These are phyloP conservation scores for Coemansia sp. DNA, from an alignment of 192 early-diverging fungal species.

Conservation along the genomic window DNA sequence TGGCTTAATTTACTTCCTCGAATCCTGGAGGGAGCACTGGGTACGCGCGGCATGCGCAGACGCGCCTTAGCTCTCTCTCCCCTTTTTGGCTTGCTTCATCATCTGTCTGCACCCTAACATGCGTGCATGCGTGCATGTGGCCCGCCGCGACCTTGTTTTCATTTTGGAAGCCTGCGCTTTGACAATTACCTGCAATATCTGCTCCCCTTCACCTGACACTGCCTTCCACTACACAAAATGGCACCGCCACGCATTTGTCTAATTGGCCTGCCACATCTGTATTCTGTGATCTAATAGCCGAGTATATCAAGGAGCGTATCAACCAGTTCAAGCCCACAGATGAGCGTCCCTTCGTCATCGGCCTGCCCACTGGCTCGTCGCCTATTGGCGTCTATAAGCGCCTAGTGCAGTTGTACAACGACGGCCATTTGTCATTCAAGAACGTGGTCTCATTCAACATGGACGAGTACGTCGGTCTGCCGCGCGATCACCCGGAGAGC, in stretches of 20 bases:
- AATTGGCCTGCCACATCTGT: not conserved
- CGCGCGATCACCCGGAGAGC: conserved; percentile 83
- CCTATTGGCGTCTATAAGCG: conserved; percentile 80
- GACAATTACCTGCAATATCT: conserved; percentile 9
- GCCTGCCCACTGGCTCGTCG: conserved; percentile 86
- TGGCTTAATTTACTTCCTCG: not conserved
- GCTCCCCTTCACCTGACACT: conserved; percentile 7
- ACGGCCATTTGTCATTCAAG: conserved; percentile 73
- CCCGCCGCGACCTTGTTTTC: conserved; percentile 6
- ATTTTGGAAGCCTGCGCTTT: not conserved
- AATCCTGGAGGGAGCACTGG: not conserved
- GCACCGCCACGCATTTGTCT: not conserved
- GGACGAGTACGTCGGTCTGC: conserved; percentile 86
- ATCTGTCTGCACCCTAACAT: not conserved
- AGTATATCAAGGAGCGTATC: conserved; percentile 81
- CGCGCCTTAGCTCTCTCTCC: not conserved
- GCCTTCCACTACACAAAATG: not conserved
- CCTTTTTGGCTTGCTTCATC: not conserved
- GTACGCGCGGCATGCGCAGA: not conserved
- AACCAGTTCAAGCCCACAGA: conserved; percentile 72
- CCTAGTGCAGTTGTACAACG: conserved; percentile 69
- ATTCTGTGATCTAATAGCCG: conserved; percentile 55
- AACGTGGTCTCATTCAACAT: conserved; percentile 90
- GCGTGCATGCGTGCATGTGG: conserved; percentile 10
- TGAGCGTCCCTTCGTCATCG: conserved; percentile 80